Percentiles rank a stretch among this genome's conserved stretches.
Conservation (phyloP, 768 basidiomycete genomes). For the Lyophyllum atratum region DNA sequence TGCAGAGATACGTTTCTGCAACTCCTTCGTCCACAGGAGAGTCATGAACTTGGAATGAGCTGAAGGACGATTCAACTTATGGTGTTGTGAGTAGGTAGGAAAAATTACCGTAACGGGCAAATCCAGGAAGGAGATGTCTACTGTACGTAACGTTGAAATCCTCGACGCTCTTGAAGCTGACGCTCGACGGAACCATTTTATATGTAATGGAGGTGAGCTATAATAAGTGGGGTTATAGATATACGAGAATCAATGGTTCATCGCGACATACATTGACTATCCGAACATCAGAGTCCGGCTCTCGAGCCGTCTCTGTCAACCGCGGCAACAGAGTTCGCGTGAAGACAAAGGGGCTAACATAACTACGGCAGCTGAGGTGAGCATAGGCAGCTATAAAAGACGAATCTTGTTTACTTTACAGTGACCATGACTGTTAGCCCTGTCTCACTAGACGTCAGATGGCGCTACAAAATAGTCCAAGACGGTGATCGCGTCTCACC, state of each 20-base stretch:
- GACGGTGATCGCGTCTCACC: constrained; percentile 1
- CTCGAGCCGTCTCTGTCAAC: constrained; percentile 47
- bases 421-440: neutral
- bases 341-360: constrained; percentile 56
- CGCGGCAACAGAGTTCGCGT: constrained; percentile 56
- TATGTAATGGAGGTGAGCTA: constrained; percentile 37
- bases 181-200: constrained; percentile 17
- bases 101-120: constrained; percentile 33
- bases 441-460: neutral
- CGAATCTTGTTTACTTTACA: neutral
- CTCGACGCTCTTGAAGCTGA: constrained; percentile 30
- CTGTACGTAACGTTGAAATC: constrained; percentile 39
- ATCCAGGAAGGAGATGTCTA: constrained; percentile 14
- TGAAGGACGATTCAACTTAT: constrained; percentile 19
- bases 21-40: constrained; percentile 47
- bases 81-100: neutral
- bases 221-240: neutral
- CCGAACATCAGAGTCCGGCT: constrained; percentile 56
- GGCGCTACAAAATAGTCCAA: neutral
- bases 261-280: constrained; percentile 51
- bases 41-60: constrained; percentile 54
- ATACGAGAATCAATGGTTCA: neutral
- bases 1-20: constrained; percentile 48
- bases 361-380: constrained; percentile 31
- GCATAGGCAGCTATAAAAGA: neutral